Evolutionary conservation across 108 stramenopile species (phyloP).

Genomic region (Cyclotella kingstonii): DNA sequence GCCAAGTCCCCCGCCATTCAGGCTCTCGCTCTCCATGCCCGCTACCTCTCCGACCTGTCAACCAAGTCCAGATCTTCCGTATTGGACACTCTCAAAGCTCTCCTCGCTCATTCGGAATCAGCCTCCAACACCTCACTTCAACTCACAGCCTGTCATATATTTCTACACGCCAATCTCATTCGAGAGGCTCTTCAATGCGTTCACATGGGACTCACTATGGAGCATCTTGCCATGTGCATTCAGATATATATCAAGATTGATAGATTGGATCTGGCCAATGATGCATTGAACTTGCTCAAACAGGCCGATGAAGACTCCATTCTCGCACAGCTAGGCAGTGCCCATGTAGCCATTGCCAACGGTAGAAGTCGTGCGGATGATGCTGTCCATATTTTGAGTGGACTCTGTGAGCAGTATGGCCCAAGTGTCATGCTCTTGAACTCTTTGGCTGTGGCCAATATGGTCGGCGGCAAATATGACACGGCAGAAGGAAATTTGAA

Average conservation of each 20-base stretch:
- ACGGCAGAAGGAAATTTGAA: slow-evolving; percentile 77
- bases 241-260: slow-evolving; percentile 95
- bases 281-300: slow-evolving; percentile 65
- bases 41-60: slow-evolving; percentile 49
- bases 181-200: slow-evolving; percentile 93
- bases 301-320: slow-evolving; percentile 92
- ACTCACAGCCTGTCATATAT: slow-evolving; percentile 87
- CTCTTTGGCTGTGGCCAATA: slow-evolving; percentile 83
- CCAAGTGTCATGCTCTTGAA: slow-evolving; percentile 87
- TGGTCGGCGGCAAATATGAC: slow-evolving; percentile 84
- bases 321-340: slow-evolving; percentile 87
- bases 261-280: slow-evolving; percentile 88
- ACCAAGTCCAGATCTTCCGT: slow-evolving; percentile 32
- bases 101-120: slow-evolving; percentile 45
- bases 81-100: slow-evolving; percentile 45
- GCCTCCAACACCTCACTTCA: slow-evolving; percentile 73
- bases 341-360: slow-evolving; percentile 81
- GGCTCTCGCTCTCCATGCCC: slow-evolving; percentile 75
- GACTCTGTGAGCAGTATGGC: slow-evolving; percentile 95
- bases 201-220: slow-evolving; percentile 80
- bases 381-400: slow-evolving; percentile 85
- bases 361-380: slow-evolving; percentile 79
- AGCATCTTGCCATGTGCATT: slow-evolving; percentile 77
- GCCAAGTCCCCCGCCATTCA: slow-evolving; percentile 49
- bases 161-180: slow-evolving; percentile 70